A percentile compares a stretch with the other conserved stretches of the same genome.
phyloP scores from a whole-genome alignment of 768 basidiomycete species.

The Boletus bicolor region DNA sequence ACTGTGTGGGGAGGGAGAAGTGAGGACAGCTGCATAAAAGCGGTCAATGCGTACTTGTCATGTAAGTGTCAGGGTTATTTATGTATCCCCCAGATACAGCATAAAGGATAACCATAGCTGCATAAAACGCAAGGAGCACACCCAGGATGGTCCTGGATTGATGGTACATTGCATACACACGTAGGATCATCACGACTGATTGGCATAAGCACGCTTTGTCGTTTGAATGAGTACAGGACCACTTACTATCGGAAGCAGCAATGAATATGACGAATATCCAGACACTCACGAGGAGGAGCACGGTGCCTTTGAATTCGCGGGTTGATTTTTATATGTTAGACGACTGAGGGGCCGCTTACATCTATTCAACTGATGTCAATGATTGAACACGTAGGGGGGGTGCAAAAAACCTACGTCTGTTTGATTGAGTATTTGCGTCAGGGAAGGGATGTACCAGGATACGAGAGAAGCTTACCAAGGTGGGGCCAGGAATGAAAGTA shows the following conservation, averaged over 20 bases:
- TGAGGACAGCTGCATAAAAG: background rate
- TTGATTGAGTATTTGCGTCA: background rate
- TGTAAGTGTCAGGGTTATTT: constrained; percentile 2
- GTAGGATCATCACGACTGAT: constrained; percentile 25
- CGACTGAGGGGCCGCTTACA: constrained; percentile 7
- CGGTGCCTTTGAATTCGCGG: constrained; percentile 8
- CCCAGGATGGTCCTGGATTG: constrained; percentile 12
- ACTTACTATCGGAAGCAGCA: constrained; percentile 21
- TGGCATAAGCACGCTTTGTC: background rate
- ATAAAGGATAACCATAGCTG: constrained; percentile 1
- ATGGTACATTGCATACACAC: constrained; percentile 25
- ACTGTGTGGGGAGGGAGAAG: constrained; percentile 2
- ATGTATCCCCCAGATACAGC: background rate
- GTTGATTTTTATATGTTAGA: background rate
- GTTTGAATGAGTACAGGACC: background rate
- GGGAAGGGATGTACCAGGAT: background rate
- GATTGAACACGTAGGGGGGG: background rate
- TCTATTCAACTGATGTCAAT: constrained; percentile 3
- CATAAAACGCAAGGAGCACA: constrained; percentile 15
- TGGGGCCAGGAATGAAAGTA: constrained; percentile 20
- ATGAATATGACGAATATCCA: constrained; percentile 13
- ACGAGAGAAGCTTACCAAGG: background rate
- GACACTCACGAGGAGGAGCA: background rate
- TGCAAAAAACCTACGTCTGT: constrained; percentile 13
- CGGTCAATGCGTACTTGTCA: constrained; percentile 7